Conservation (phyloP, 2,329 filamentous ascomycete genomes). For the Trichoderma sp. region DNA sequence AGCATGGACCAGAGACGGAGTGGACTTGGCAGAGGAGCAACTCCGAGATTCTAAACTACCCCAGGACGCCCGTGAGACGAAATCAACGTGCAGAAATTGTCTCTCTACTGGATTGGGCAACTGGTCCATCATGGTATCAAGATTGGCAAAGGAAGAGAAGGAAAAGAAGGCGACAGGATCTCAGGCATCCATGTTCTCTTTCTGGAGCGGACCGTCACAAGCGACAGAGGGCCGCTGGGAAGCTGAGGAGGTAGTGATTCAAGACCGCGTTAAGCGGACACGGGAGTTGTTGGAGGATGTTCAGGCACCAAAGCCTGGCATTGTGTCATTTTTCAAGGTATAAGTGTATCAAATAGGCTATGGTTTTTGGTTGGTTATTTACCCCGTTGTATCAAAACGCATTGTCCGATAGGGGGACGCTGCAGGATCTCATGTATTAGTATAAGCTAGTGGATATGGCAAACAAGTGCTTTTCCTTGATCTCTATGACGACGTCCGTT, state of each 20-base stretch:
- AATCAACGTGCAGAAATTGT: conserved; percentile 72
- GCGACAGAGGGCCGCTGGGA: conserved; percentile 51
- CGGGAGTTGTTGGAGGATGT: conserved; percentile 55
- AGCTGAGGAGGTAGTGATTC: conserved; percentile 56
- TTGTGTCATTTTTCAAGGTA: conserved; percentile 44
- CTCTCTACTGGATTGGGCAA: conserved; percentile 75
- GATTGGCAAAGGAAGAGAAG: conserved; percentile 57
- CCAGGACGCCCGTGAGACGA: conserved; percentile 32
- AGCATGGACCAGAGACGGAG: conserved; percentile 86
- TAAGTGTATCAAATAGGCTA: conserved; percentile 30
- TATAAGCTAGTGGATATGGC: neutral
- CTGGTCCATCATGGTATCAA: conserved; percentile 78
- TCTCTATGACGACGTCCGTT: neutral
- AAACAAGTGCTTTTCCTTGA: neutral
- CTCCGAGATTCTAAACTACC: conserved; percentile 47
- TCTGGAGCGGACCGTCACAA: conserved; percentile 38
- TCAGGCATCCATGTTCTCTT: conserved; percentile 37
- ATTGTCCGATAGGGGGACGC: neutral
- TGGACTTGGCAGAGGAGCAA: conserved; percentile 75
- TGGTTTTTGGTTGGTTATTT: neutral
- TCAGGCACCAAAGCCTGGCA: conserved; percentile 37
- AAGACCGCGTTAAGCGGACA: conserved; percentile 53
- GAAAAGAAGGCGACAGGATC: conserved; percentile 40
- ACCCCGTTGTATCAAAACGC: neutral
- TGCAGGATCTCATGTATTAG: neutral